Evolutionary conservation across 2,329 filamentous ascomycete genomes (phyloP).

Genomic region (Phialophora macrospora): DNA sequence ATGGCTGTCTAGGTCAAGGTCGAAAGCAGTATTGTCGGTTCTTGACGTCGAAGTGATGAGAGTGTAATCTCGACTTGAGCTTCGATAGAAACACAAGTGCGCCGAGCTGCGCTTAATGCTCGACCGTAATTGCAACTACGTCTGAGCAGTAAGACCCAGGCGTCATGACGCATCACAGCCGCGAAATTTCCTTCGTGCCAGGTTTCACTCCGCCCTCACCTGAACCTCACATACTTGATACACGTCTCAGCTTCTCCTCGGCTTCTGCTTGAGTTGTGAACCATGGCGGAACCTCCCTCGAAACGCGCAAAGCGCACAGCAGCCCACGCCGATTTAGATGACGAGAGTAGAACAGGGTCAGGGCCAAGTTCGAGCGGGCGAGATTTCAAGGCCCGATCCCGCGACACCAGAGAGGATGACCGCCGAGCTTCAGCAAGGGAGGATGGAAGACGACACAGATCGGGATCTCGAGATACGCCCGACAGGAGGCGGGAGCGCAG

Average conservation of each 20-base stretch:
- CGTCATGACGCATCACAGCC: not conserved
- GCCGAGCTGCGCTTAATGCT: not conserved
- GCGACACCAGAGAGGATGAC: slow-evolving; percentile 31
- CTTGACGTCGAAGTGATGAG: not conserved
- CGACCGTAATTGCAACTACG: not conserved
- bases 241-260: not conserved
- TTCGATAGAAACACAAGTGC: not conserved
- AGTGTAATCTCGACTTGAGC: not conserved
- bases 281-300: slow-evolving; percentile 59
- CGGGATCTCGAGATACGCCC: slow-evolving; percentile 33
- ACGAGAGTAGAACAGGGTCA: slow-evolving; percentile 43
- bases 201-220: not conserved
- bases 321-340: slow-evolving; percentile 66
- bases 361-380: slow-evolving; percentile 48
- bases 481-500: slow-evolving; percentile 51
- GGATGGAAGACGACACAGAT: slow-evolving; percentile 34
- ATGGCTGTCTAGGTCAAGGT: not conserved
- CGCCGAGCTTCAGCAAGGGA: slow-evolving; percentile 24
- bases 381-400: slow-evolving; percentile 41
- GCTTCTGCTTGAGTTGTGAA: no score
- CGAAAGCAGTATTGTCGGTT: not conserved
- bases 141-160: not conserved
- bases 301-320: slow-evolving; percentile 61
- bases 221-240: no score
- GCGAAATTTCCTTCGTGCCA: slow-evolving; percentile 7